Conservation (phyloP, 2,329 filamentous ascomycete genomes). For the Metarhizium rileyi region DNA sequence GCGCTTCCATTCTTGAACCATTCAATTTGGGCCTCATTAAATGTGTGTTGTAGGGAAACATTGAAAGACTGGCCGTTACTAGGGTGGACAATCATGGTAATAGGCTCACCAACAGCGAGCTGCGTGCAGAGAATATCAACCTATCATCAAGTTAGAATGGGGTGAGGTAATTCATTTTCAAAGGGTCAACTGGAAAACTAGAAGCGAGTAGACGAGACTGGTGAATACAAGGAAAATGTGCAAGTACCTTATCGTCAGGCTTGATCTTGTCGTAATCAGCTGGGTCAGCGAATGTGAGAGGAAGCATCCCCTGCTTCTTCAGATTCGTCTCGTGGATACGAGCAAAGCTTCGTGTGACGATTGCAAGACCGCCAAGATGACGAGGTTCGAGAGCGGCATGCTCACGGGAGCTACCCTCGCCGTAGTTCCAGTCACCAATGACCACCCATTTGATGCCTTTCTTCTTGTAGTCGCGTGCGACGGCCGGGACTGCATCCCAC, state of each 20-base stretch:
- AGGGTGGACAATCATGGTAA: constrained; percentile 87
- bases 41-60: constrained; percentile 82
- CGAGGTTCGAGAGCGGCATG: constrained; percentile 96
- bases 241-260: constrained; percentile 68
- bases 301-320: constrained; percentile 99
- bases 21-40: constrained; percentile 95
- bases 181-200: neutral
- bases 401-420: constrained; percentile 94
- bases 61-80: constrained; percentile 77
- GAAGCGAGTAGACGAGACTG: neutral
- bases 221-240: neutral
- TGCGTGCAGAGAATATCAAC: constrained; percentile 83
- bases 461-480: constrained; percentile 96
- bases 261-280: constrained; percentile 97
- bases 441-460: constrained; percentile 96
- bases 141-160: constrained; percentile 23
- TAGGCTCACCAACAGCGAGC: constrained; percentile 82
- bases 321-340: constrained; percentile 99
- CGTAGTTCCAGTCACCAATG: constrained; percentile 99
- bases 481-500: constrained; percentile 81
- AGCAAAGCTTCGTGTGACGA: constrained; percentile 91
- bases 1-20: constrained; percentile 99
- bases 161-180: neutral
- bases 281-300: constrained; percentile 86
- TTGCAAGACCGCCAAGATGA: constrained; percentile 92